phyloP scores from a whole-genome alignment of 805 yeast genomes.

The Cyberlindnera suaveolens region DNA sequence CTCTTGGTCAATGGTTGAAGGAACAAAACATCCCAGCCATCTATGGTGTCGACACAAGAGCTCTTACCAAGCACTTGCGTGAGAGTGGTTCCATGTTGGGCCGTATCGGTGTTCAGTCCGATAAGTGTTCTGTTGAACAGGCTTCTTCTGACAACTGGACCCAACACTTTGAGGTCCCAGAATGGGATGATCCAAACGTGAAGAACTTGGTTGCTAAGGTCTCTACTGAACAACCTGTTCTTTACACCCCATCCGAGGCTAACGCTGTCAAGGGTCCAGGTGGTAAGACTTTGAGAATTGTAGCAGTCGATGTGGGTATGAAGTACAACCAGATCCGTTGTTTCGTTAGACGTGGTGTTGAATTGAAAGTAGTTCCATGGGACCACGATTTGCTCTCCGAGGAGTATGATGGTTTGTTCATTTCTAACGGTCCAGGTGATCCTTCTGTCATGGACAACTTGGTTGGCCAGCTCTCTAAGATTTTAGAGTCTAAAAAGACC shows the following conservation, averaged over 20 bases:
- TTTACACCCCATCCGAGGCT: constrained; percentile 64
- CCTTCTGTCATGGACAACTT: constrained; percentile 78
- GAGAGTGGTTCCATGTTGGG: constrained; percentile 91
- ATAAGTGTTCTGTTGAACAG: constrained; percentile 25
- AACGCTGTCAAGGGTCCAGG: constrained; percentile 52
- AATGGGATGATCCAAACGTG: constrained; percentile 90
- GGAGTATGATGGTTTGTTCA: constrained; percentile 88
- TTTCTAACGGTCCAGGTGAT: constrained; percentile 99
- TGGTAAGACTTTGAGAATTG: constrained; percentile 74
- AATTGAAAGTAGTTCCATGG: constrained; percentile 93
- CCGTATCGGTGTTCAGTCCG: constrained; percentile 64
- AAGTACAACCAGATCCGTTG: constrained; percentile 97
- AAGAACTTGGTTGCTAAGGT: constrained; percentile 90
- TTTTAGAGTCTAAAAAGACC: constrained; percentile 59
- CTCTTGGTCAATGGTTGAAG: constrained; percentile 90
- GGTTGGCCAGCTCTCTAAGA: constrained; percentile 51
- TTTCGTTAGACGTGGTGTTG: constrained; percentile 93
- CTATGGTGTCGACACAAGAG: constrained; percentile 96
- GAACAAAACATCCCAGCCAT: constrained; percentile 91
- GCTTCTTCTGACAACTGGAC: constrained; percentile 46
- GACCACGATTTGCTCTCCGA: constrained; percentile 78
- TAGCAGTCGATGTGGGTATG: constrained; percentile 97
- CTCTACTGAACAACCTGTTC: constrained; percentile 67
- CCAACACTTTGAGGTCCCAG: constrained; percentile 62
- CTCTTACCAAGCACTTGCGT: constrained; percentile 88